Evolutionary conservation across 2,329 filamentous ascomycete species (phyloP).

Genomic region (Fusarium kyushuense): DNA sequence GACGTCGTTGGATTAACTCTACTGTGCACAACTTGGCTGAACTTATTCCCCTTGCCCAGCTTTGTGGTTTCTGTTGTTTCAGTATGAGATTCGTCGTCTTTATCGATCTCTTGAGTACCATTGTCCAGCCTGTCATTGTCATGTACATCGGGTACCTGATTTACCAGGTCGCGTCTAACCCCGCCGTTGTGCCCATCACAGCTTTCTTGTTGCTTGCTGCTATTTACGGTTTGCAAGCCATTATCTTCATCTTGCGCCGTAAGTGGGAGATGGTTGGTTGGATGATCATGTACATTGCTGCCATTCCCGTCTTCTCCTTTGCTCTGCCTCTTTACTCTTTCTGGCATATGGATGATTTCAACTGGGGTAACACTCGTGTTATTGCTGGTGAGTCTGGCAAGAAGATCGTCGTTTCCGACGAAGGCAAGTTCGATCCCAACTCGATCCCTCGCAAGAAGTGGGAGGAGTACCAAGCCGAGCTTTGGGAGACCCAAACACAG

Average conservation of each 20-base stretch:
- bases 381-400: constrained; percentile 94
- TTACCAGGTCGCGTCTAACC: constrained; percentile 73
- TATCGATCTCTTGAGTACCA: constrained; percentile 88
- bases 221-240: constrained; percentile 96
- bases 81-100: constrained; percentile 99
- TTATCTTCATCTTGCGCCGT: constrained; percentile 95
- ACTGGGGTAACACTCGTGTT: constrained; percentile 98
- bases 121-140: constrained; percentile 91
- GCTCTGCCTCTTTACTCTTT: constrained; percentile 93
- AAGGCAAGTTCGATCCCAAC: constrained; percentile 95
- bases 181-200: constrained; percentile 79
- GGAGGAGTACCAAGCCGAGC: constrained; percentile 98
- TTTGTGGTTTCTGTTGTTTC: constrained; percentile 99
- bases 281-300: constrained; percentile 96
- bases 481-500: constrained; percentile 95
- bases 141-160: constrained; percentile 93
- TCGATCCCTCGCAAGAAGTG: constrained; percentile 98
- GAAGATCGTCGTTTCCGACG: constrained; percentile 93
- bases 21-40: constrained; percentile 98
- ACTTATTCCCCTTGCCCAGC: constrained; percentile 90
- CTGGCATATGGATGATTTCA: constrained; percentile 99
- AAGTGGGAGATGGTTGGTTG: constrained; percentile 99
- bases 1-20: constrained; percentile 99
- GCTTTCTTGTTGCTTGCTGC: constrained; percentile 91
- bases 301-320: constrained; percentile 91